Evolutionary conservation across 2,329 filamentous ascomycete genomes (phyloP).

Genomic region (Boeremia lycopersici): DNA sequence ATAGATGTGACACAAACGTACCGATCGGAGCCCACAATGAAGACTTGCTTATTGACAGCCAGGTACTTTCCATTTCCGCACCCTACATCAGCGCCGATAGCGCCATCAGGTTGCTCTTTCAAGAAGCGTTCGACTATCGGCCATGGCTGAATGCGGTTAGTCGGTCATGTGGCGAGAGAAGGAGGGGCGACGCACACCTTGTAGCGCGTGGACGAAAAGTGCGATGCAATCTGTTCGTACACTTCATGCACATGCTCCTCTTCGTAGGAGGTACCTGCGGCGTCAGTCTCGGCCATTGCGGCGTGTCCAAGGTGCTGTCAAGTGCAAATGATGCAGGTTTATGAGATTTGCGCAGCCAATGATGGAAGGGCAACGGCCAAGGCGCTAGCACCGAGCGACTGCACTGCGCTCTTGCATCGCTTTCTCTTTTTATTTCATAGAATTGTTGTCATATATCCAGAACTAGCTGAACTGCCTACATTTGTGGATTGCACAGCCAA

Average conservation of each 20-base stretch:
- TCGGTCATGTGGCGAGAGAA: constrained; percentile 5
- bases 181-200: constrained; percentile 57
- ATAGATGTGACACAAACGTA: constrained; percentile 55
- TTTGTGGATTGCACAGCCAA: too few relatives aligned
- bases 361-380: not conserved
- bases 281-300: constrained; percentile 29
- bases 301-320: not conserved
- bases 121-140: constrained; percentile 86
- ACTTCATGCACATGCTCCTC: constrained; percentile 86
- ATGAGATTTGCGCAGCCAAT: constrained; percentile 17
- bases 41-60: constrained; percentile 74
- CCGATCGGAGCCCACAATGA: constrained; percentile 85
- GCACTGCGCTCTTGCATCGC: not conserved
- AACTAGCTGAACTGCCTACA: too few relatives aligned
- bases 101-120: constrained; percentile 66
- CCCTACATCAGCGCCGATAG: constrained; percentile 86
- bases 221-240: constrained; percentile 84
- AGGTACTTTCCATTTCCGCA: constrained; percentile 98
- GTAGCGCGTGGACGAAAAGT: constrained; percentile 80
- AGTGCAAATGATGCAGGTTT: not conserved
- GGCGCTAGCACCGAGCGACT: not conserved
- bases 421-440: not conserved
- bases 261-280: constrained; percentile 70
- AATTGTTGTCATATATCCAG: not conserved
- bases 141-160: constrained; percentile 70